phyloP scores from a whole-genome alignment of 345 rosid genomes.

The Eucalyptus coolabah region DNA sequence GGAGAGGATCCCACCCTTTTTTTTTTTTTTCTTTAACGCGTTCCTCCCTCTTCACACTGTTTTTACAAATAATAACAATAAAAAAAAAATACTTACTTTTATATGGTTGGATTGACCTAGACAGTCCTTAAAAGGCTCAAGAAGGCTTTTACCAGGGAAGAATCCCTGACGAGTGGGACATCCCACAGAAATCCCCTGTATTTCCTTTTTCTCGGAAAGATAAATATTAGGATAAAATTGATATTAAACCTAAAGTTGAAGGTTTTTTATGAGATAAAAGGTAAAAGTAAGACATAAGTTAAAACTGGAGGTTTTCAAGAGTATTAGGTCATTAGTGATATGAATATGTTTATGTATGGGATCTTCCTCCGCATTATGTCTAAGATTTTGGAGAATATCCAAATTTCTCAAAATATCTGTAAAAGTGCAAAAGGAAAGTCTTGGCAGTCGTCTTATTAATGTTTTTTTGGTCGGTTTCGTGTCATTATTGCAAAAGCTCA shows the following conservation, averaged over 20 bases:
- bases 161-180: too few species aligned
- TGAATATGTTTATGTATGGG: background rate
- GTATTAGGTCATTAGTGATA: too few species aligned
- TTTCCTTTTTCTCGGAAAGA: rapidly evolving
- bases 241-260: too few species aligned
- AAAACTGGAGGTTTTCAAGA: background rate
- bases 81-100: background rate
- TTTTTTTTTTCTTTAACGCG: background rate
- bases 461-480: background rate
- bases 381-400: background rate
- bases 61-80: background rate
- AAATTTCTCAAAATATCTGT: background rate
- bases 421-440: background rate
- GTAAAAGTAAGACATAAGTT: too few species aligned
- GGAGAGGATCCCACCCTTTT: background rate
- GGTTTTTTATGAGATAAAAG: too few species aligned
- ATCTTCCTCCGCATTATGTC: background rate
- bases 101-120: background rate
- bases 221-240: too few species aligned
- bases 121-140: too few species aligned
- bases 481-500: background rate
- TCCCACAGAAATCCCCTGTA: rapidly evolving
- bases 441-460: background rate
- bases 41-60: background rate
- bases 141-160: too few species aligned